Evolutionary conservation across 2,329 filamentous ascomycete genomes (phyloP).

Genomic region (Metarhizium humberi): DNA sequence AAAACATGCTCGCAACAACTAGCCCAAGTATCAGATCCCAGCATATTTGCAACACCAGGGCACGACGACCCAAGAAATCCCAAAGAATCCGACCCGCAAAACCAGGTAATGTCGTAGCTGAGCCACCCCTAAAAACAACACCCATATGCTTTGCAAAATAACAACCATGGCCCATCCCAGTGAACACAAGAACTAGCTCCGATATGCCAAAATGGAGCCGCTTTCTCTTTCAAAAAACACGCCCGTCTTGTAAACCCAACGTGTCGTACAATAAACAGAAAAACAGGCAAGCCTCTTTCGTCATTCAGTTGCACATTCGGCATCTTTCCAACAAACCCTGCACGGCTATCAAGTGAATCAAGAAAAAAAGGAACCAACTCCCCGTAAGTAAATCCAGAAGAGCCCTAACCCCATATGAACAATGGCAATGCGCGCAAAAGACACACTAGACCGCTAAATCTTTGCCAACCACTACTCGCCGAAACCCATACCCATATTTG

Average conservation of each 20-base stretch:
- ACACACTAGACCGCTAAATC: slow-evolving; percentile 23
- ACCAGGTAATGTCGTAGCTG: slow-evolving; percentile 23
- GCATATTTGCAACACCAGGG: slow-evolving; percentile 24
- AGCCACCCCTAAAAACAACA: slow-evolving; percentile 16
- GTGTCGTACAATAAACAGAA: slow-evolving; percentile 13
- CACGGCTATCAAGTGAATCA: not conserved
- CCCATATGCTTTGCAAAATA: slow-evolving; percentile 19
- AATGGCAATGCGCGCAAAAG: slow-evolving; percentile 17
- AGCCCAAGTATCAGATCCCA: slow-evolving; percentile 16
- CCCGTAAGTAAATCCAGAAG: slow-evolving; percentile 15
- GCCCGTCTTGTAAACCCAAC: not conserved
- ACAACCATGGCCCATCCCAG: slow-evolving; percentile 9
- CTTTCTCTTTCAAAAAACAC: slow-evolving; percentile 6
- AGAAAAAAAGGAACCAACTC: slow-evolving; percentile 23
- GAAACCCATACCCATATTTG: slow-evolving; percentile 20
- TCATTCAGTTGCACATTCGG: slow-evolving; percentile 19
- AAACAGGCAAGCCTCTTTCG: slow-evolving; percentile 19
- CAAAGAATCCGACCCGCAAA: slow-evolving; percentile 20
- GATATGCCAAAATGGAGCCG: slow-evolving; percentile 7
- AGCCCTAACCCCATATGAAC: slow-evolving; percentile 16
- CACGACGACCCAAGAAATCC: slow-evolving; percentile 22
- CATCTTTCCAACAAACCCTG: slow-evolving; percentile 12
- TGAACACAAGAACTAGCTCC: slow-evolving; percentile 9
- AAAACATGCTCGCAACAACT: slow-evolving; percentile 21
- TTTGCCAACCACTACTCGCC: slow-evolving; percentile 23